Evolutionary conservation across 2,329 filamentous ascomycete species (phyloP).

Genomic region (Nothopassalora personata): DNA sequence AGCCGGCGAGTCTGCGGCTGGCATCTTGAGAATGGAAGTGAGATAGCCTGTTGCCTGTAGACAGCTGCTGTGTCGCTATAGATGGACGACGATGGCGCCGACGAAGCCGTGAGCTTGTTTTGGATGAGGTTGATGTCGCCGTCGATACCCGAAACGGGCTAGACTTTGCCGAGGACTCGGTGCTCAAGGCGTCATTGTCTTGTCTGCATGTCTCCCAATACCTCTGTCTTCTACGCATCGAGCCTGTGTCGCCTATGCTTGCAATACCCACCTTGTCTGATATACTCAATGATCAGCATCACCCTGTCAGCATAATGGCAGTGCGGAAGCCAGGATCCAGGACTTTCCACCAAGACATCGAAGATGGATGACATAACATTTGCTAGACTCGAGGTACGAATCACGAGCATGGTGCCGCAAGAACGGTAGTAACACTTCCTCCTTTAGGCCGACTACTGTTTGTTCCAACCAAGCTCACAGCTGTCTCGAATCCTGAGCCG

Average conservation of each 20-base stretch:
- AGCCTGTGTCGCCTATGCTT: not conserved
- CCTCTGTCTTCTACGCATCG: not conserved
- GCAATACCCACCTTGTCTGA: not conserved
- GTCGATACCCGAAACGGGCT: not conserved
- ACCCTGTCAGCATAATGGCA: not conserved
- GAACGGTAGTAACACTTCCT: not conserved
- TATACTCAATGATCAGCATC: not conserved
- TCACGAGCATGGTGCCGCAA: not conserved
- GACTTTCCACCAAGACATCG: conserved; percentile 5
- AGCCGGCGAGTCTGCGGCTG: conserved; percentile 31
- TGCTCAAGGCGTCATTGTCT: not conserved
- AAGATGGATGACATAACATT: conserved; percentile 26
- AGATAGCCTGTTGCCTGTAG: too few relatives aligned
- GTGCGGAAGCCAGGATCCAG: conserved; percentile 2
- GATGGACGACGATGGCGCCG: too few relatives aligned
- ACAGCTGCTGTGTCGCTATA: too few relatives aligned
- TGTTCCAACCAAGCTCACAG: not conserved
- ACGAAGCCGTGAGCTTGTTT: too few relatives aligned
- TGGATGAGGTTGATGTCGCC: not conserved
- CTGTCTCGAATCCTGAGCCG: conserved; percentile 26
- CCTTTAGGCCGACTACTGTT: conserved; percentile 52
- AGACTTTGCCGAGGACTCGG: not conserved
- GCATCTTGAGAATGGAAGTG: conserved; percentile 20
- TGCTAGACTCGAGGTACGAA: conserved; percentile 41
- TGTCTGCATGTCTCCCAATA: not conserved